These are phyloP conservation scores for Dipodascus geniculatus DNA, from an alignment of 805 yeast species.

Conservation along the genomic window DNA sequence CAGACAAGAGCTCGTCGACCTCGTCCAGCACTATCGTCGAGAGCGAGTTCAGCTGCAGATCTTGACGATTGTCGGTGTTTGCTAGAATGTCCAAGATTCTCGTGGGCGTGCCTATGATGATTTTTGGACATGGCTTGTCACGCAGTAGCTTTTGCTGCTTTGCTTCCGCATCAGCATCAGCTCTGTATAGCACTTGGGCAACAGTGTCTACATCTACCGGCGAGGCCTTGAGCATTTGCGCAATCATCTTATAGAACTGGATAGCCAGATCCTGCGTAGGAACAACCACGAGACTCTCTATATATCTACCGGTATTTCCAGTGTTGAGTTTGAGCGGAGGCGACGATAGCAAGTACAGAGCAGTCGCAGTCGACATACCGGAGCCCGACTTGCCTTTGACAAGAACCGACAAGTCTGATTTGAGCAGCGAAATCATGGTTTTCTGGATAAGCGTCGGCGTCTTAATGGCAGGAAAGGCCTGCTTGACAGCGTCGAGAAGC, in stretches of 20 bases:
- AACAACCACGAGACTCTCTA: slow-evolving; percentile 23
- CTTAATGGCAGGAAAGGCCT: slow-evolving; percentile 7
- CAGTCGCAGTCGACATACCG: slow-evolving; percentile 26
- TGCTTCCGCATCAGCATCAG: slow-evolving; percentile 14
- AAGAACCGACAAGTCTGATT: slow-evolving; percentile 21
- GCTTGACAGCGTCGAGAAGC: slow-evolving; percentile 7
- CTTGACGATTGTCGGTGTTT: slow-evolving; percentile 17
- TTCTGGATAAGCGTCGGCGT: slow-evolving; percentile 21
- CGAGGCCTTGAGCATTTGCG: slow-evolving; percentile 4
- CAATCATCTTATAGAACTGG: slow-evolving; percentile 19
- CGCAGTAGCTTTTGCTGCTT: slow-evolving; percentile 17
- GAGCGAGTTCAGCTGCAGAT: slow-evolving; percentile 11
- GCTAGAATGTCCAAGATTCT: slow-evolving; percentile 37
- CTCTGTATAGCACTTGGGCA: slow-evolving; percentile 21
- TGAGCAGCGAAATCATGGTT: slow-evolving; percentile 19
- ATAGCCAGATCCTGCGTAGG: slow-evolving; percentile 24
- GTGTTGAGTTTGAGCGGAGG: slow-evolving; percentile 2
- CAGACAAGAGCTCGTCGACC: slow-evolving; percentile 14
- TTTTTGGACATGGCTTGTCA: slow-evolving; percentile 26
- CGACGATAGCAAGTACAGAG: slow-evolving; percentile 17
- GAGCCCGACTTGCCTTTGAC: slow-evolving; percentile 23
- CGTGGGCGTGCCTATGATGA: slow-evolving; percentile 46
- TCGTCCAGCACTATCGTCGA: slow-evolving; percentile 21
- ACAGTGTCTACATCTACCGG: slow-evolving; percentile 6
- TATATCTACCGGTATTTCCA: slow-evolving; percentile 3